phyloP scores from a whole-genome alignment of 805 yeast species.

The Phaffomyces thermotolerans region DNA sequence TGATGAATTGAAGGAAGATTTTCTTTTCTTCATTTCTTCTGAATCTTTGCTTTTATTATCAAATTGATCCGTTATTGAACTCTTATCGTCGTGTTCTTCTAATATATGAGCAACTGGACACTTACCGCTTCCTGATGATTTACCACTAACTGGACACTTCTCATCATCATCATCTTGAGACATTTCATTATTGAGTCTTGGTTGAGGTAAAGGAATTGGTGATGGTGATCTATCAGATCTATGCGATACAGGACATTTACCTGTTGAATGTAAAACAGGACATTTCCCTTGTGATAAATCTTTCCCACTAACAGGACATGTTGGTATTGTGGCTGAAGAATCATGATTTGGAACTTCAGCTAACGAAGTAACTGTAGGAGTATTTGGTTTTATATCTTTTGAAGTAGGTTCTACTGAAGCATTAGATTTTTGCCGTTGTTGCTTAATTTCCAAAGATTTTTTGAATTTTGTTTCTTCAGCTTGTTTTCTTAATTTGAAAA shows the following conservation, averaged over 20 bases:
- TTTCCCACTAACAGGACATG: constrained; percentile 13
- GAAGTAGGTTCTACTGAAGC: neutral
- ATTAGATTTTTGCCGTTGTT: neutral
- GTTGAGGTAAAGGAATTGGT: neutral
- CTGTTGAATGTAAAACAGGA: constrained; percentile 20
- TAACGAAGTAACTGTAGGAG: neutral
- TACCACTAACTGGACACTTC: constrained; percentile 19
- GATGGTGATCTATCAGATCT: neutral
- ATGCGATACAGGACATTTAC: constrained; percentile 25
- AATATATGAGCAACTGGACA: constrained; percentile 21
- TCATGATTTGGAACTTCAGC: neutral
- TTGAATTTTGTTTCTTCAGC: constrained; percentile 22
- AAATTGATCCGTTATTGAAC: neutral
- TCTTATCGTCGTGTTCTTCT: neutral
- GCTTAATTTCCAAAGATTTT: neutral
- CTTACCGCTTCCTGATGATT: constrained; percentile 7
- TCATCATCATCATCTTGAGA: neutral
- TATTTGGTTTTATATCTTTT: neutral
- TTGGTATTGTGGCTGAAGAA: constrained; percentile 2
- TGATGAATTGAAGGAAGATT: neutral
- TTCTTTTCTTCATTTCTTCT: neutral
- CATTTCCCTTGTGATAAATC: constrained; percentile 18
- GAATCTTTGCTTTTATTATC: neutral
- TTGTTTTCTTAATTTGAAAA: constrained; percentile 34
- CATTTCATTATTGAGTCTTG: neutral